A percentile compares a stretch with the other conserved stretches of the same genome.
Conservation (phyloP, 768 basidiomycete species). For the Tephrocybe sp. region DNA sequence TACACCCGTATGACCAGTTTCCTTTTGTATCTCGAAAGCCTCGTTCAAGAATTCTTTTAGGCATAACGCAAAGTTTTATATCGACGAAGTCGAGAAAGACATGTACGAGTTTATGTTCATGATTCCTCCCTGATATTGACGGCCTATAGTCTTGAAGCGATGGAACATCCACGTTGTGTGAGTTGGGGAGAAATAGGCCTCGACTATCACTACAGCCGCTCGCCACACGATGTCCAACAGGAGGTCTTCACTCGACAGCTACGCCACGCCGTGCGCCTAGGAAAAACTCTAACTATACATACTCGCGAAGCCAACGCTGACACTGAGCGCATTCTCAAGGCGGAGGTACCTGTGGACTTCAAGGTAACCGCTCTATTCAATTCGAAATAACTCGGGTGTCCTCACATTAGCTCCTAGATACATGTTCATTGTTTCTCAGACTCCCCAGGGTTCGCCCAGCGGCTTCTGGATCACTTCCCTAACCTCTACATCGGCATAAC, state of each 20-base stretch:
- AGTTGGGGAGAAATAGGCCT: constrained; percentile 88
- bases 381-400: neutral
- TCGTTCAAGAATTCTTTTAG: constrained; percentile 28
- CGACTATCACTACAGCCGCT: constrained; percentile 81
- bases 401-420: constrained; percentile 49
- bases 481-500: constrained; percentile 78
- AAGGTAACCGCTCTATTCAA: constrained; percentile 35
- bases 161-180: constrained; percentile 77
- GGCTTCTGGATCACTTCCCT: constrained; percentile 73
- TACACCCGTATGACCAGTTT: constrained; percentile 58
- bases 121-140: neutral
- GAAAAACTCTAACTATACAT: constrained; percentile 82
- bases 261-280: constrained; percentile 60
- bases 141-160: constrained; percentile 61
- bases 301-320: constrained; percentile 85
- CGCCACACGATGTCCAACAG: constrained; percentile 68
- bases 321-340: constrained; percentile 73
- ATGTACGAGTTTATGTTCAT: constrained; percentile 40
- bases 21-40: neutral
- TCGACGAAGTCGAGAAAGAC: constrained; percentile 63
- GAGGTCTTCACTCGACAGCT: constrained; percentile 69
- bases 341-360: constrained; percentile 70
- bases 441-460: constrained; percentile 68
- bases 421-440: constrained; percentile 91
- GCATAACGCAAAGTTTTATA: constrained; percentile 71